Conservation (phyloP, 2,329 filamentous ascomycete species). For the Pseudocercospora fijiensis region DNA sequence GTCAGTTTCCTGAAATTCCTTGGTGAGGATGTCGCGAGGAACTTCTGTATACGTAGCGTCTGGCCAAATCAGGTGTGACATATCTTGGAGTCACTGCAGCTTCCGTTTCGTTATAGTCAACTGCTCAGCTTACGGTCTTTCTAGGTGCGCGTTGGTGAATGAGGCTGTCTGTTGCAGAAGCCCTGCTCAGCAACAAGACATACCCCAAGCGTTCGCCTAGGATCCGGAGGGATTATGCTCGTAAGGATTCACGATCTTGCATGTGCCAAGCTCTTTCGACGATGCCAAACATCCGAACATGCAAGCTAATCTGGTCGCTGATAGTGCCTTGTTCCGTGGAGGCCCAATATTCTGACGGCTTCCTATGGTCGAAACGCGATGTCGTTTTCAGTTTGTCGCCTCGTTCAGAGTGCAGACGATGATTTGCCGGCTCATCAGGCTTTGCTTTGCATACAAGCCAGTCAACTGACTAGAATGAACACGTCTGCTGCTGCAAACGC, state of each 20-base stretch:
- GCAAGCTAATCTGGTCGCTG: background rate
- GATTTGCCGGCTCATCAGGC: background rate
- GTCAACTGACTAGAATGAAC: background rate
- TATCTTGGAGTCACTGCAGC: background rate
- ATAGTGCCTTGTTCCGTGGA: background rate
- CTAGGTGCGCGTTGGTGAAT: background rate
- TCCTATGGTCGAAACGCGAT: background rate
- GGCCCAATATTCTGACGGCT: background rate
- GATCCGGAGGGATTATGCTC: background rate
- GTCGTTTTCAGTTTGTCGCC: background rate
- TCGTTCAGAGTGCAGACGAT: background rate
- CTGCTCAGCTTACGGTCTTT: background rate
- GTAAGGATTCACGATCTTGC: background rate
- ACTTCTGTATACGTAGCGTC: background rate
- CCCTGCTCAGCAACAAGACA: background rate
- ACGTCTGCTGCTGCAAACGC: background rate
- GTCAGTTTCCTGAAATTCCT: background rate
- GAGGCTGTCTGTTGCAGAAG: background rate
- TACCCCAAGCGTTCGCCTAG: constrained; percentile 4
- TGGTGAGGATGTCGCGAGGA: background rate
- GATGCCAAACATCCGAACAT: background rate
- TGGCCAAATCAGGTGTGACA: background rate
- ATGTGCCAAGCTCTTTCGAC: background rate
- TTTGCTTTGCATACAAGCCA: background rate
- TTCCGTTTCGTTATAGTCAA: background rate